A percentile compares a stretch with the other conserved stretches of the same genome.
Evolutionary conservation across 2,329 filamentous ascomycete genomes (phyloP).

Genomic region (Aspergillus spinulosporus): DNA sequence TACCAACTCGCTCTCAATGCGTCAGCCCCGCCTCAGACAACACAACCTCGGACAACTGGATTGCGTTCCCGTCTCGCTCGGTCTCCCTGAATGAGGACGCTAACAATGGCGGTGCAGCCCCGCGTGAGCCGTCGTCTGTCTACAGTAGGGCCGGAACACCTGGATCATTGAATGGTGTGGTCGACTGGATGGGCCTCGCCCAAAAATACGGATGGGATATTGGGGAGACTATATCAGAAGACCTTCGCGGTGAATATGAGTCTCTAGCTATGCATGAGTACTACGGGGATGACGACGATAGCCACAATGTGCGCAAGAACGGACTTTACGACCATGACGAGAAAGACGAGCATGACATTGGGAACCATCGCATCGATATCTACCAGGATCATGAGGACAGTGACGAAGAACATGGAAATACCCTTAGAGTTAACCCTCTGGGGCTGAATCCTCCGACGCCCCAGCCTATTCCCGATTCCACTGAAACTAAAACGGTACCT

Average conservation of each 20-base stretch:
- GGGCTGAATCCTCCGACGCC: constrained; percentile 50
- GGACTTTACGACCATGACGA: constrained; percentile 29
- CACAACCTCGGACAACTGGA: constrained; percentile 44
- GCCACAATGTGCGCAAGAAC: constrained; percentile 21
- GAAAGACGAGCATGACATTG: constrained; percentile 40
- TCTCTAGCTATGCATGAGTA: constrained; percentile 37
- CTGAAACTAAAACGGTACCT: constrained; percentile 27
- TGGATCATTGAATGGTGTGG: constrained; percentile 28
- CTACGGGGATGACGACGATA: constrained; percentile 35
- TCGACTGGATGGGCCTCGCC: constrained; percentile 38
- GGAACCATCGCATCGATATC: constrained; percentile 38
- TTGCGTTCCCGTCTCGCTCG: constrained; percentile 39
- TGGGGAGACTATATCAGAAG: constrained; percentile 34
- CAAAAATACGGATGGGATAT: constrained; percentile 31
- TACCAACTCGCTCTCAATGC: constrained; percentile 33
- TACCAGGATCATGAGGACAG: constrained; percentile 36
- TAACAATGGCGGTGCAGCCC: constrained; percentile 25
- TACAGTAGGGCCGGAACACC: constrained; percentile 33
- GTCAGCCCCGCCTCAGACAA: constrained; percentile 36
- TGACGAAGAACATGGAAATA: constrained; percentile 22
- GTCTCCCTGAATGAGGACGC: constrained; percentile 30
- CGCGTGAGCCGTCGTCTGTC: constrained; percentile 37
- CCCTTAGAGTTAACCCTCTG: constrained; percentile 43
- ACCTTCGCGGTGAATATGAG: constrained; percentile 40
- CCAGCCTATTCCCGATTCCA: constrained; percentile 30